phyloP scores from a whole-genome alignment of 2,329 filamentous ascomycete species.

The Aurifilum marmelostoma region DNA sequence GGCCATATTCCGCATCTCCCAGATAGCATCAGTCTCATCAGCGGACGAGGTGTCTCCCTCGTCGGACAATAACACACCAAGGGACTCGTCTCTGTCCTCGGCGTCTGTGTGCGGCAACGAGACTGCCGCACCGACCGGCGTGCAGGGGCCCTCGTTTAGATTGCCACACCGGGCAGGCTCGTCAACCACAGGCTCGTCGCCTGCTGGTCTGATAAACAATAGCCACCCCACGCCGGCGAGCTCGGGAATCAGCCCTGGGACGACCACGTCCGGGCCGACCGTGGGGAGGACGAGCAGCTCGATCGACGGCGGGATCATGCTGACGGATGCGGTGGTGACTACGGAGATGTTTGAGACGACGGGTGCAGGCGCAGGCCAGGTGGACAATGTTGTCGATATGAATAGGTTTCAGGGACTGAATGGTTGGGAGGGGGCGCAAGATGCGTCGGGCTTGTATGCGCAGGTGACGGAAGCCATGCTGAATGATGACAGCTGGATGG shows the following conservation, averaged over 20 bases:
- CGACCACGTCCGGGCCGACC: neutral
- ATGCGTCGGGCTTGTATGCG: constrained; percentile 17
- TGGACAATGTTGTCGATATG: constrained; percentile 7
- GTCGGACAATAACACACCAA: constrained; percentile 5
- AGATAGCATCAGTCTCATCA: neutral
- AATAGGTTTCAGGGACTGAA: constrained; percentile 21
- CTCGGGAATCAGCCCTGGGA: constrained; percentile 19
- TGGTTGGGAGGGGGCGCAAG: constrained; percentile 18
- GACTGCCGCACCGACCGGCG: neutral
- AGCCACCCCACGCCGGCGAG: constrained; percentile 17
- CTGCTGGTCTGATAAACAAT: constrained; percentile 11
- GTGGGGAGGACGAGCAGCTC: neutral
- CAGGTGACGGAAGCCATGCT: constrained; percentile 26
- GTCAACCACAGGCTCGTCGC: constrained; percentile 23
- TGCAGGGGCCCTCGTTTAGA: constrained; percentile 4
- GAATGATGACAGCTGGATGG: constrained; percentile 27
- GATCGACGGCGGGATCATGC: neutral
- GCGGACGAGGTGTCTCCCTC: constrained; percentile 16
- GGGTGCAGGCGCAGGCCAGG: neutral
- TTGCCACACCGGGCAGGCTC: constrained; percentile 24
- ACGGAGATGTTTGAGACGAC: constrained; percentile 2
- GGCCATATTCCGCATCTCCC: constrained; percentile 3
- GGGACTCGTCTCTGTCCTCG: constrained; percentile 18
- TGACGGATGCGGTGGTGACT: neutral
- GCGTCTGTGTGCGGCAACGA: neutral